Base-by-base conservation (phyloP, 2,329 filamentous ascomycete species). In the Exophiala viscosa region DNA sequence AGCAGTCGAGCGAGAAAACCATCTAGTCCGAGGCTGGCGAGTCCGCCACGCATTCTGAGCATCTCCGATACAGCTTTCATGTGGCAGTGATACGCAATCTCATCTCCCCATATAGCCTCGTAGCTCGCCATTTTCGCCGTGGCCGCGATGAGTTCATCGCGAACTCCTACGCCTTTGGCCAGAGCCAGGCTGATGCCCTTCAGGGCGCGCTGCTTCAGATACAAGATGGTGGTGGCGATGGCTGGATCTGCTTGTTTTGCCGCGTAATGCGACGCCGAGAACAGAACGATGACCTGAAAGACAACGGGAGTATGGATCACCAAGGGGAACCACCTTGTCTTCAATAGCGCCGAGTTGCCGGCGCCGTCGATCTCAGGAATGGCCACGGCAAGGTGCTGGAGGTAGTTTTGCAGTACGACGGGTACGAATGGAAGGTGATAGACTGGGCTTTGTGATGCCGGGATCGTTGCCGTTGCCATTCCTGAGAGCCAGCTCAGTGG, bases 111-210 rank as follows among this genome's bases (percentile, higher is more conserved):
- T 55, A 78, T 73, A n/a, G 75, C 75, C 59, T 80, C 77, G 60
- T 76, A 79, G 54, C 71, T 73, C 8, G 76, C 76, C 75, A 80
- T 76, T 56, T 76, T 75, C 32, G 73, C 74, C 3, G 77, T 74
- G 2, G 76, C 75, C 7, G 71, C 73, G 45, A 79, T 70, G 31
- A 77, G 55, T 11, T 70, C 70, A 58, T 78, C 52, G 1, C 41
- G 34, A n/a, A 41, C 18, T 3, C 15, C 47, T 20, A 32, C 20
- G 18, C 33, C 40, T 18, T 44, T 20, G 6, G 43, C 17, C 1
- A 58, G 34, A 14, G 13, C 17, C 33, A 41, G 35, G 5, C 15
- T 15, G 10, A 58, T 45, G n/a, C 45, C 52, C 10, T 14, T 13
- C 7, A 79, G 69, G 13, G 75, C 73, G 59, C 73, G 69, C 32